Evolutionary conservation across 768 basidiomycete genomes (phyloP).

Genomic region (Dentipellis fragilis): DNA sequence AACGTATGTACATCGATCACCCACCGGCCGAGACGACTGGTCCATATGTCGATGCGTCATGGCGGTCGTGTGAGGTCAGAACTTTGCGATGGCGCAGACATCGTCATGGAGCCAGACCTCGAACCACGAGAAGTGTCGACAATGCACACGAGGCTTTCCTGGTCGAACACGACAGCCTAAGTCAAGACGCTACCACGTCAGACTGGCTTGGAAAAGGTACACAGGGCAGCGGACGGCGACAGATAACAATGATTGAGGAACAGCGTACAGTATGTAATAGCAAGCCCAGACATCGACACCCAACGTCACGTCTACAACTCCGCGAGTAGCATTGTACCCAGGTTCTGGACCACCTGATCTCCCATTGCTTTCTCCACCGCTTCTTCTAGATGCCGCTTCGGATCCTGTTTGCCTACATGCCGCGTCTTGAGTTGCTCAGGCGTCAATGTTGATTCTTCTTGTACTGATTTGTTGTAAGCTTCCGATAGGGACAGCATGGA

Average conservation of each 20-base stretch:
- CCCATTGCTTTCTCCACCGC: conserved; percentile 98
- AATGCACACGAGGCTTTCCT: background rate
- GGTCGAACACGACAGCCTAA: background rate
- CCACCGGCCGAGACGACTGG: too few species aligned
- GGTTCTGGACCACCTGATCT: conserved; percentile 90
- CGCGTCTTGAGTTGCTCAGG: conserved; percentile 92
- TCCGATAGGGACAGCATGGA: conserved; percentile 89
- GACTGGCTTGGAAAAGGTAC: background rate
- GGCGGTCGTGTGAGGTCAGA: background rate
- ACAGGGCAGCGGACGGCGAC: background rate
- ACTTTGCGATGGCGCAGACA: background rate
- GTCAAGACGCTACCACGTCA: background rate
- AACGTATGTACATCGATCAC: background rate
- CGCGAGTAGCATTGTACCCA: conserved; percentile 90
- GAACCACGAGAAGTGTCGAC: background rate
- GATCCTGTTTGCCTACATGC: conserved; percentile 96
- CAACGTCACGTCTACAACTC: conserved; percentile 49
- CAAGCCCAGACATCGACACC: background rate
- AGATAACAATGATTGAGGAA: background rate
- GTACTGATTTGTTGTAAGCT: conserved; percentile 95
- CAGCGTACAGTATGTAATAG: conserved; percentile 1
- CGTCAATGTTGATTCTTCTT: conserved; percentile 94
- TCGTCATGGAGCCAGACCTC: background rate
- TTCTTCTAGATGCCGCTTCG: conserved; percentile 95
- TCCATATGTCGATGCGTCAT: background rate